Conservation (phyloP, 345 rosid species). For the Pelargonium nanum region DNA sequence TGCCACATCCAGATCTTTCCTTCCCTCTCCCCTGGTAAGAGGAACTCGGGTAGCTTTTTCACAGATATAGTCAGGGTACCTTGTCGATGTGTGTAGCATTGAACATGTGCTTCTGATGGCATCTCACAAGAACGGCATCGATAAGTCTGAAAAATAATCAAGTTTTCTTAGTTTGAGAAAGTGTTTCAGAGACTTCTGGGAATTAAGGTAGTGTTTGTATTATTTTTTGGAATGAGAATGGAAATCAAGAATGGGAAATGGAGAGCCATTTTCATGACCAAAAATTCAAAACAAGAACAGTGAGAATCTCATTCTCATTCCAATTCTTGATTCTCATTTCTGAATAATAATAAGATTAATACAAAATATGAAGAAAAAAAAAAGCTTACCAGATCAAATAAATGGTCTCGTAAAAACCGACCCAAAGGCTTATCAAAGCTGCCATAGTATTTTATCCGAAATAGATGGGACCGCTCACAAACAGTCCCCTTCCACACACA, state of each 20-base stretch:
- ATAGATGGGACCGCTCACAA: constrained; percentile 91
- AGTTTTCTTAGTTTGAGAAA: constrained; percentile 13
- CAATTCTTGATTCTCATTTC: too few relatives aligned
- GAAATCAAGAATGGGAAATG: too few relatives aligned
- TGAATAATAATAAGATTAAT: not conserved
- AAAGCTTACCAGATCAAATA: constrained; percentile 80
- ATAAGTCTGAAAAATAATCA: constrained; percentile 38
- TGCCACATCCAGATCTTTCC: constrained; percentile 99
- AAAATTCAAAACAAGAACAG: too few relatives aligned
- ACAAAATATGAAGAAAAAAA: constrained; percentile 7
- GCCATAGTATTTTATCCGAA: constrained; percentile 92
- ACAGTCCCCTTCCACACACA: constrained; percentile 98
- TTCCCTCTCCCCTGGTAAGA: constrained; percentile 79
- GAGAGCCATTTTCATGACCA: too few relatives aligned
- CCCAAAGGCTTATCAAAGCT: constrained; percentile 95
- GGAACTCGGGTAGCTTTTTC: constrained; percentile 58
- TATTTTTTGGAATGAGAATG: too few relatives aligned
- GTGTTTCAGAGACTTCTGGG: not conserved
- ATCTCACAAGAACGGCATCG: constrained; percentile 73
- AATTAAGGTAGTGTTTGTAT: not conserved
- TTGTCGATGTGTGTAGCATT: constrained; percentile 94
- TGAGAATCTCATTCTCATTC: too few relatives aligned
- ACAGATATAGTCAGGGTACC: constrained; percentile 98
- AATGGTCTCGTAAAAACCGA: constrained; percentile 82
- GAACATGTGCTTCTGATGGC: constrained; percentile 98